Conservation (phyloP, 2,329 filamentous ascomycete genomes). For the Dothideomycetes sp. region DNA sequence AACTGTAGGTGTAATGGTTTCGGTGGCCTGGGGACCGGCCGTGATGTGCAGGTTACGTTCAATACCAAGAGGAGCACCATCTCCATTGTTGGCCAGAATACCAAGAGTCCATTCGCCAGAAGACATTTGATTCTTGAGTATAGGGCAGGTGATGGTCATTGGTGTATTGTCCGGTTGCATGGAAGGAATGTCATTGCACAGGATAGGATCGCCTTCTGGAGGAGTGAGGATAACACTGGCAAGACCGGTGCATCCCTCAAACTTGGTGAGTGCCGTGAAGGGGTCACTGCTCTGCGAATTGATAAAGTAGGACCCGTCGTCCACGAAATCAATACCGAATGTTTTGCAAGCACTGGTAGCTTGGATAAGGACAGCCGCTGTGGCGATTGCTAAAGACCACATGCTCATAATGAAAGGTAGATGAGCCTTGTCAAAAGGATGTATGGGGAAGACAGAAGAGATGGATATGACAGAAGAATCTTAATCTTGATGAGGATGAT, state of each 20-base stretch:
- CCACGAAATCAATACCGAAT: conserved; percentile 32
- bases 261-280: conserved; percentile 37
- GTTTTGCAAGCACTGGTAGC: conserved; percentile 18
- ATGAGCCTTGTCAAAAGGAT: not conserved
- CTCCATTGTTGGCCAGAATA: conserved; percentile 34
- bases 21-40: conserved; percentile 27
- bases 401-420: not conserved
- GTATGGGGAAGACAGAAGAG: not conserved
- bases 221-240: conserved; percentile 35
- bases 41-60: conserved; percentile 32
- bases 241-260: conserved; percentile 33
- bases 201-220: conserved; percentile 30
- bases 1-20: conserved; percentile 17
- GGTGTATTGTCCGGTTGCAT: conserved; percentile 31
- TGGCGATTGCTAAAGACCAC: not conserved
- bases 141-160: conserved; percentile 33
- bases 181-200: conserved; percentile 33
- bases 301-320: conserved; percentile 37
- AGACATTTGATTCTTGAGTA: conserved; percentile 34
- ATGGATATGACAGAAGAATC: not conserved
- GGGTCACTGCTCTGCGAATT: conserved; percentile 31
- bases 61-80: conserved; percentile 36
- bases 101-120: conserved; percentile 37
- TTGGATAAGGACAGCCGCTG: not conserved
- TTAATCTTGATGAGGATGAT: too few species aligned